phyloP scores from a whole-genome alignment of 1,284 basidiomycete species.

The Vanrija sp. region DNA sequence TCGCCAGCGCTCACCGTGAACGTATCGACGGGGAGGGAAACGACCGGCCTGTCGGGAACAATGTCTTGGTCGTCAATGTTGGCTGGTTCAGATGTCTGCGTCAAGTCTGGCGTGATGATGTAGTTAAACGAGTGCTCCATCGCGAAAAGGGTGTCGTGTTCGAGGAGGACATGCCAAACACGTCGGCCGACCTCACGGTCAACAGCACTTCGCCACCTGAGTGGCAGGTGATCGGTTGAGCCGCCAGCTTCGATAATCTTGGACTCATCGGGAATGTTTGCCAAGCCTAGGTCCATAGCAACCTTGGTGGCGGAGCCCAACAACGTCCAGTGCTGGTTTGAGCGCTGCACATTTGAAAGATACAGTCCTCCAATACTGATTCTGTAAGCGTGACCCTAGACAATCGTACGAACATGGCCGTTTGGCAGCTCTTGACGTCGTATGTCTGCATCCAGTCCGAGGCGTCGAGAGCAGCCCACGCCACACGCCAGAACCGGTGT shows the following conservation, averaged over 20 bases:
- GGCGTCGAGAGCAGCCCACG: conserved; percentile 23
- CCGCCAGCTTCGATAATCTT: conserved; percentile 5
- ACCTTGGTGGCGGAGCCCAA: conserved; percentile 25
- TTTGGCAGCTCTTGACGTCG: conserved; percentile 20
- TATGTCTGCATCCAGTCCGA: conserved; percentile 31
- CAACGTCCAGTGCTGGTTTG: conserved; percentile 26
- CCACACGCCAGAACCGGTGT: conserved; percentile 22
- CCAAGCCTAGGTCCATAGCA: conserved; percentile 17
- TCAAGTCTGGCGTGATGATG: conserved; percentile 21
- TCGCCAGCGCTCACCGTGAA: conserved; percentile 11
- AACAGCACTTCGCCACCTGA: conserved; percentile 7
- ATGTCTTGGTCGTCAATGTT: conserved; percentile 25
- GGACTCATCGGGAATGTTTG: conserved; percentile 14
- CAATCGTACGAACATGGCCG: conserved; percentile 17
- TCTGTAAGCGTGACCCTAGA: too few relatives aligned
- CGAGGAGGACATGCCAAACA: conserved; percentile 14
- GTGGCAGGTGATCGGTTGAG: conserved; percentile 7
- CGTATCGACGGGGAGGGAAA: conserved; percentile 15
- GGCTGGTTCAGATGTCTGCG: conserved; percentile 25
- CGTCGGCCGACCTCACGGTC: conserved; percentile 11
- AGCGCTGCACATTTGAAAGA: conserved; percentile 18
- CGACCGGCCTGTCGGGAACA: conserved; percentile 9
- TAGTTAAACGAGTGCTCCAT: conserved; percentile 26
- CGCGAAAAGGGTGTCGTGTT: conserved; percentile 25
- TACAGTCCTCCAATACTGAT: conserved; percentile 22